Conservation (phyloP, 2,329 filamentous ascomycete species). For the Cytospora schulzeri region DNA sequence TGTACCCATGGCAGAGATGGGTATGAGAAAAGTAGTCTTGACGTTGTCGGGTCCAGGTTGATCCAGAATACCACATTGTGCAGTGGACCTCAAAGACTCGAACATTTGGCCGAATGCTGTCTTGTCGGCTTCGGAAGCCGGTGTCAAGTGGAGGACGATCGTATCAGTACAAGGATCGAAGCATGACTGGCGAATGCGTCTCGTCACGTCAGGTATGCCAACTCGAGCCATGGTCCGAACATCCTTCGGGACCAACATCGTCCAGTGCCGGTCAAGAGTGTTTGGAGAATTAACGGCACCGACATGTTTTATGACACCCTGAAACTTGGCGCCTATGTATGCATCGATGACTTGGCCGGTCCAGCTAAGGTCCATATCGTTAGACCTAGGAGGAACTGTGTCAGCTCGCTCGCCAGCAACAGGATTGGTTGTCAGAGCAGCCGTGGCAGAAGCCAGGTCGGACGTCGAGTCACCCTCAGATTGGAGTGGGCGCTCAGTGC, state of each 20-base stretch:
- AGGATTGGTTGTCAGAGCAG: not conserved
- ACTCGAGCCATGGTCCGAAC: not conserved
- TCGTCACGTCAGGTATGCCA: not conserved
- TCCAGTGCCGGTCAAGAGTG: not conserved
- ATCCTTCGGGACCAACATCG: not conserved
- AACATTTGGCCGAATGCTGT: not conserved
- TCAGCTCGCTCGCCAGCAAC: not conserved
- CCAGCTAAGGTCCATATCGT: not conserved
- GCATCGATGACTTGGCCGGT: not conserved
- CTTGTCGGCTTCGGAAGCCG: not conserved
- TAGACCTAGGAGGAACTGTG: not conserved
- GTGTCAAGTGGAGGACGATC: not conserved
- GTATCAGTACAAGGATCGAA: not conserved
- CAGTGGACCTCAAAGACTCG: accelerated
- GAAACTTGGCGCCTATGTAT: not conserved
- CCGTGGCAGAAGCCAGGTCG: not conserved
- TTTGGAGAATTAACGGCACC: not conserved
- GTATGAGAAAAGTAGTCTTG: not conserved
- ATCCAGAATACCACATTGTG: not conserved
- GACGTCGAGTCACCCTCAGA: not conserved
- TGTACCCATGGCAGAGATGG: accelerated
- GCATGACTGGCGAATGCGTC: accelerated
- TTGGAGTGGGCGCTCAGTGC: not conserved
- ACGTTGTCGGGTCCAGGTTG: not conserved
- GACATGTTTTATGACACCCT: not conserved